Base-by-base conservation (phyloP, 202 grass and related monocot species). In the Schoenoplectus triqueter region DNA sequence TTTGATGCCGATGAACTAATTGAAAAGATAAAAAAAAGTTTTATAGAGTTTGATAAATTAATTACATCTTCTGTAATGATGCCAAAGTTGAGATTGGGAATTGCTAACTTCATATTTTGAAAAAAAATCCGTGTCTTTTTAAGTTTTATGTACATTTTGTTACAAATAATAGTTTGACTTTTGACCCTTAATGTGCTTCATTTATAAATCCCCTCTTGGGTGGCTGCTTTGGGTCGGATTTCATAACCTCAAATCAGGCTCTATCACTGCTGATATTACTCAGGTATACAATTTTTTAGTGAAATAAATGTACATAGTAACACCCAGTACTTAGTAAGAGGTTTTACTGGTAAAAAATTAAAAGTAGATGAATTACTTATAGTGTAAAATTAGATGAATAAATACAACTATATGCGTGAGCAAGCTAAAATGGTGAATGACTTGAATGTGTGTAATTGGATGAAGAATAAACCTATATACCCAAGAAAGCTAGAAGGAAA, bases 41-140 rank as follows among this genome's bases (percentile, higher is more conserved):
- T 96, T 66, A 99, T 99, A 93, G 92, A 92, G 13, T 99, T 99
- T 46, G 97, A 92, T 85, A 99, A 96, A 85, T 94, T 99, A 89
- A 99, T 99, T 89, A 92, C 97, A 56, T 89, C 93, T 79, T 93
- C 97, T 86, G 97, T 96, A 90, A 99, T 99, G 93, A 99, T 99
- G 97, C 97, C 97, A 65, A 99, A 99, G 97, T 94, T 80, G 64
- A 81, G 10, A 73, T 73, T 13, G 64, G 63, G 41, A 85, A 75
- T 76, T 47, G 45, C 5, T 47, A 73, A 73, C 41, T 61, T 47
- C 74, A 7, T 65, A 55, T 31, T 66, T 10, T 84, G 86, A 66
- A 40, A 22, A 82, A 84, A 3, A 60, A 77, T 85, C 3, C 3
- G 17, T 64, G 15, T 74, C 49, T 45, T 9, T 44, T n/a, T 76